Evolutionary conservation across 176 grass and related monocot genomes (phyloP), one percentile per base, ranked within the genome.

Genomic region (Poa pratensis): DNA sequence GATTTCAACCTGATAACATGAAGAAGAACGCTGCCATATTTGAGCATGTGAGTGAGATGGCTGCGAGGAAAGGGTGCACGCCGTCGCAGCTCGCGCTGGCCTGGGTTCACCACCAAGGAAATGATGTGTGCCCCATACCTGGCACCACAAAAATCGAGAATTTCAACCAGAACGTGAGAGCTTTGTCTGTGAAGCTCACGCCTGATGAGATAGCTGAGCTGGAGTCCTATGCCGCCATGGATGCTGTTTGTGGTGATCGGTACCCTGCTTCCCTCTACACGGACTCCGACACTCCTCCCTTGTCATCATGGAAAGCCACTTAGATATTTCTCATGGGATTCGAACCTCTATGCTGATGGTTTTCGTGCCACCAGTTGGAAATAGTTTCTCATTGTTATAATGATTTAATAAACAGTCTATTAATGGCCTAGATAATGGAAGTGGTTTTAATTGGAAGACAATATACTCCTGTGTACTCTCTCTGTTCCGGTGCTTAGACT

Each of bases 71-170:
- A 37, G 84, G 87, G 20, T 94, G 92, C 84, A 90, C 78, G 1
- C 48, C 89, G 7, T 87, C 89, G 5, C 92, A 94, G 20, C 81
- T 94, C 3, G 87, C 89, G 6, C 28, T 94, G 19, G 87, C 92
- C 0, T 94, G 92, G 92, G 81, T 94, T 79, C 92, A 94, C 37
- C 84, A 92, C 20, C 89, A 92, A 20, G 89, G 92, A 43, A 74
- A 3, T 18, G 92, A 94, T 50, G 92, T 92, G 6, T 94, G 92
- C 67, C 87, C 92, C 71, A 94, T 94, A 84, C 92, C 92, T 2
- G 92, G 92, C 16, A 94, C 92, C 0, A 94, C 92, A 1, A 90
- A 94, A 76, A 60, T 92, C 4, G 73, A 83, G 42, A 94, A 94
- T 27, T 92, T 94, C 52, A 83, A 92, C 35, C 78, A 87, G 35